Conservation (phyloP, 108 stramenopile genomes). For the Cyclotella kingstonii region DNA sequence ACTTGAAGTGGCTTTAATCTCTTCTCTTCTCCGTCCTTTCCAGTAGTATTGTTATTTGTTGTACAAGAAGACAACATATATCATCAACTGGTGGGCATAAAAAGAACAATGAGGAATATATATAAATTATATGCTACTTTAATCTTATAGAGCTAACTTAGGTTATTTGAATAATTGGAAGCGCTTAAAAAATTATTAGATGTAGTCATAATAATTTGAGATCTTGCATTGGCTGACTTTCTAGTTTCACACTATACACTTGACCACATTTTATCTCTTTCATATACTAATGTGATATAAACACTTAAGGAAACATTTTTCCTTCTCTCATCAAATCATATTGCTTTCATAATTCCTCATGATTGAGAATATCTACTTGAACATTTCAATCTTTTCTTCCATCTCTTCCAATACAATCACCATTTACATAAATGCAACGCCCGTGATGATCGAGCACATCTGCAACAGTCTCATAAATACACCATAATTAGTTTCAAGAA, state of each 20-base stretch:
- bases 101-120: conserved; percentile 24
- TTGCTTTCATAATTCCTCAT: conserved; percentile 16
- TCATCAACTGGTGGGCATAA: conserved; percentile 26
- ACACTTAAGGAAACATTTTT: neutral
- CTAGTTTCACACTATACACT: no score
- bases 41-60: conserved; percentile 10
- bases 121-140: neutral
- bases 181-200: no score
- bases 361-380: conserved; percentile 32
- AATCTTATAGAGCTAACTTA: no score
- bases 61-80: conserved; percentile 12
- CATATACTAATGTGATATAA: neutral
- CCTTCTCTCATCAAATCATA: neutral
- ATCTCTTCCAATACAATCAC: no score
- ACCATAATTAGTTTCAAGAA: conserved; percentile 48
- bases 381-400: conserved; percentile 51
- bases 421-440: conserved; percentile 69
- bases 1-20: conserved; percentile 4
- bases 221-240: no score
- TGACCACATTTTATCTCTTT: neutral
- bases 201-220: neutral
- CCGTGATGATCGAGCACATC: conserved; percentile 47
- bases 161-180: no score
- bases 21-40: conserved; percentile 7
- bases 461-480: conserved; percentile 50